These are phyloP conservation scores for Rubia peregrina DNA, from an alignment of 305 asterid species.

Conservation along the genomic window DNA sequence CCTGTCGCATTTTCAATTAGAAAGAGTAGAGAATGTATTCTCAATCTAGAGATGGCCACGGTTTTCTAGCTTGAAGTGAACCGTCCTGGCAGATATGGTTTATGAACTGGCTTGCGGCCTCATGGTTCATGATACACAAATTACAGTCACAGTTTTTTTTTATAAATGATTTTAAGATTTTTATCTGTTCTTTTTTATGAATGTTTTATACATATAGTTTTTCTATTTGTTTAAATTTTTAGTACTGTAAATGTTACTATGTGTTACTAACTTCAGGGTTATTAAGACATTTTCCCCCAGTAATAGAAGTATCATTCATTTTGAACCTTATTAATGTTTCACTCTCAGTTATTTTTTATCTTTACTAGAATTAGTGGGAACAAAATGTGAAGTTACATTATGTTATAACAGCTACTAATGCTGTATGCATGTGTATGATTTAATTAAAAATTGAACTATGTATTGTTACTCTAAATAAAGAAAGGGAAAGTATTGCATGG, in stretches of 20 bases:
- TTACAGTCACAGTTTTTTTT: neutral
- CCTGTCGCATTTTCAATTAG: neutral
- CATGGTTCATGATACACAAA: neutral
- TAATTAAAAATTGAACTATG: neutral
- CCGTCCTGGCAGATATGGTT: neutral
- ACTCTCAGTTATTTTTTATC: neutral
- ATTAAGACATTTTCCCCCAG: neutral
- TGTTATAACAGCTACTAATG: neutral
- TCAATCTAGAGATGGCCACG: neutral
- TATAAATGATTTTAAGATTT: too few relatives aligned
- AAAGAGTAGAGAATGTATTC: neutral
- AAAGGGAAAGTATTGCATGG: neutral
- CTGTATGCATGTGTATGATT: neutral
- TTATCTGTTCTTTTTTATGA: neutral
- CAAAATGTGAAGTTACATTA: neutral
- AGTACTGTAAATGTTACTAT: neutral
- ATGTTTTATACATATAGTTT: neutral
- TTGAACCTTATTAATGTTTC: neutral
- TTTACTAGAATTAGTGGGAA: neutral
- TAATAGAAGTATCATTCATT: neutral
- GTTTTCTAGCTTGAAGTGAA: neutral
- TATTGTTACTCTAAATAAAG: neutral
- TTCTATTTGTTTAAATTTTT: neutral
- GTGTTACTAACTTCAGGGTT: neutral
- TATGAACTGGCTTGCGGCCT: neutral